Percentiles rank a stretch among this genome's conserved stretches.
Conservation (phyloP, 352 stramenopile genomes). For the Pythium biforme region DNA sequence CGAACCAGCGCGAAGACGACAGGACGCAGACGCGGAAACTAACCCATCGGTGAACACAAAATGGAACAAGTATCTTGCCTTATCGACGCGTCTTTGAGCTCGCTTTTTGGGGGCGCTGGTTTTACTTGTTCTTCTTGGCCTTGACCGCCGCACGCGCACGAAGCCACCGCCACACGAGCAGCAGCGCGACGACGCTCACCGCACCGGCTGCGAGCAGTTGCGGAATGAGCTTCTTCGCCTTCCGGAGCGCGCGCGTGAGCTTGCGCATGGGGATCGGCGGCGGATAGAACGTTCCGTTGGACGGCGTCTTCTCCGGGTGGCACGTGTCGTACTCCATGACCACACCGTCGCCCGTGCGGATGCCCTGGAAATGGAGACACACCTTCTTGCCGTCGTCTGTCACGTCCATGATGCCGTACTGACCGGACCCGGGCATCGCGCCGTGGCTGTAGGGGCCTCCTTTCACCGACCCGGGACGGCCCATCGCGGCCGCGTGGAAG, state of each 20-base stretch:
- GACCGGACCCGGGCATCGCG: constrained; percentile 67
- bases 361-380: constrained; percentile 70
- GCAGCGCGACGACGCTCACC: background rate
- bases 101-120: no score
- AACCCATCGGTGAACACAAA: constrained; percentile 2
- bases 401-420: constrained; percentile 84
- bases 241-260: constrained; percentile 58
- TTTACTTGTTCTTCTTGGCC: constrained; percentile 22
- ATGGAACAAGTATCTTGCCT: background rate
- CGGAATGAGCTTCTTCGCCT: constrained; percentile 27
- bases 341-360: constrained; percentile 52
- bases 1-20: constrained; percentile 19
- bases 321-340: constrained; percentile 80
- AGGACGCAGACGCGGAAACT: background rate
- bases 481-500: constrained; percentile 81
- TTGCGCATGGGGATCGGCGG: constrained; percentile 56
- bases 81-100: background rate
- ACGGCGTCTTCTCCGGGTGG: constrained; percentile 58
- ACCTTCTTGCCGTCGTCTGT: constrained; percentile 63
- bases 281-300: constrained; percentile 55
- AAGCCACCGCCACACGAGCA: constrained; percentile 11
- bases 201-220: constrained; percentile 2
- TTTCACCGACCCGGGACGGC: constrained; percentile 79
- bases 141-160: constrained; percentile 4
- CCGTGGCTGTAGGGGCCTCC: constrained; percentile 88